Base-by-base conservation (phyloP, 768 basidiomycete genomes). In the Mycena albidolilacea region DNA sequence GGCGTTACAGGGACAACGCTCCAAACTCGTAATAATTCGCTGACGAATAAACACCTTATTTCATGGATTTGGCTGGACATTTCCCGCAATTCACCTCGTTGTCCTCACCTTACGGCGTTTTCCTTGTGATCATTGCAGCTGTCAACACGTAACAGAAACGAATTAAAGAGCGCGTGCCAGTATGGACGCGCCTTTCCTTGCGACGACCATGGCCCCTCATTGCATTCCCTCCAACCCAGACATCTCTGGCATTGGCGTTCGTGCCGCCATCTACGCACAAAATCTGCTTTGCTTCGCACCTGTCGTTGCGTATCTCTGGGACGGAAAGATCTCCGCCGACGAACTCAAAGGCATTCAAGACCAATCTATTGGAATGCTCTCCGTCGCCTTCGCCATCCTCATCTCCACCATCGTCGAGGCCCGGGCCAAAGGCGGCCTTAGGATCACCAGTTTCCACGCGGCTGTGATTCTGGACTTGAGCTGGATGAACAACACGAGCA, bases 401-500 rank as follows among this genome's bases (percentile, higher is more conserved):
- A 44, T 62, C 5, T 44, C 61, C 19, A 62, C 61, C 61, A 46
- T 62, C 12, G 23, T 62, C 15, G 21, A 52, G 48, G 64, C 64
- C 9, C 52, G 8, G 57, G 55, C 14, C 5, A 48, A 10, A 44
- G 37, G 38, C 15, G 7, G 23, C 41, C 67, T 7, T 17, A 30
- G 30, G 19, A 58, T 67, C 12, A 54, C 48, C 19, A 55, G 23
- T 38, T 67, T 54, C 52, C 48, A 67, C 14, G 65, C 65, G 15
- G 65, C 65, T 23, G 30, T 67, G 23, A 35, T 67, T 15, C 65
- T 67, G 0, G 65, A 67, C 39, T 35, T 67, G 14, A 67, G 65
- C 65, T 67, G 52, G 52, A 54, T 54, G 15, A 54, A 54, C 52
- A 54, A 54, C 21, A 54, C 52, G n/a, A 54, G 52, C 21, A 67